Percentiles rank a stretch among this genome's conserved stretches.
Conservation (phyloP, 345 rosid species). For the Murraya paniculata region DNA sequence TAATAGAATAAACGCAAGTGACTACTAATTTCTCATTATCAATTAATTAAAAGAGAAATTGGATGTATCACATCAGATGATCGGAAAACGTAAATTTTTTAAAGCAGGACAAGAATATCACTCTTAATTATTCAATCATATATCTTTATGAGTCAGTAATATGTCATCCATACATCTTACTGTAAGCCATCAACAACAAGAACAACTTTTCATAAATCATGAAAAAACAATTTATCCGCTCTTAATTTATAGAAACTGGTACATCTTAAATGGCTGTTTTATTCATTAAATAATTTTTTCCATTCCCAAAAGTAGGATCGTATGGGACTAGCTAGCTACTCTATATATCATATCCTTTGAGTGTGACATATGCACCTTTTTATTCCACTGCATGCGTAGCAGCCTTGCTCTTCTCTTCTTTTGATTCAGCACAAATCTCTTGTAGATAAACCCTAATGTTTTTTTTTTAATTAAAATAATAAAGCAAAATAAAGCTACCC, state of each 20-base stretch:
- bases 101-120: not conserved
- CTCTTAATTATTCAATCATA: not conserved
- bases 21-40: not conserved
- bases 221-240: not conserved
- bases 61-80: not conserved
- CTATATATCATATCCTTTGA: not conserved
- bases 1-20: not conserved
- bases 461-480: conserved; percentile 5
- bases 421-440: conserved; percentile 26
- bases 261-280: not conserved
- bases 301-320: not conserved
- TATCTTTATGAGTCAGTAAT: not conserved
- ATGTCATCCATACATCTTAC: not conserved
- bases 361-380: conserved; percentile 31
- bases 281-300: not conserved
- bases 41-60: not conserved
- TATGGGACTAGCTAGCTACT: not conserved
- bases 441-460: conserved; percentile 20
- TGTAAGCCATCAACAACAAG: not conserved
- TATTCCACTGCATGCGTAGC: conserved; percentile 21
- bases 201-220: not conserved
- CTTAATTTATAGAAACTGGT: not conserved
- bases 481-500: conserved; percentile 44
- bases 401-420: conserved; percentile 31
- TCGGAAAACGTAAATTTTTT: not conserved